These are phyloP conservation scores for Paraphoma sp. DNA, from an alignment of 2,329 filamentous ascomycete species.

Conservation along the genomic window DNA sequence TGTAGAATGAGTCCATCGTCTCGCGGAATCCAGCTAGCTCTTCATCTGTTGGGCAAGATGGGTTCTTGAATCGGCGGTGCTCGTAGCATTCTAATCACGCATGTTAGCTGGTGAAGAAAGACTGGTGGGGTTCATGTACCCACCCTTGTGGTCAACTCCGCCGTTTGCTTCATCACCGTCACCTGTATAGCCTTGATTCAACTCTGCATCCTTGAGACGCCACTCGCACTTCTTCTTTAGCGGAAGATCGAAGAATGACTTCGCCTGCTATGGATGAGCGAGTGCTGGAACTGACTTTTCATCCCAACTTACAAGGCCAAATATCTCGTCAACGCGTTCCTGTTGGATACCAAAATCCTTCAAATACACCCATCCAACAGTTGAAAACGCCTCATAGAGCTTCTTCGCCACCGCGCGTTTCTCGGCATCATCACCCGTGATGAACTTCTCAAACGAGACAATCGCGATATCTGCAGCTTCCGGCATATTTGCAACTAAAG, in stretches of 20 bases:
- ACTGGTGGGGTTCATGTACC: neutral
- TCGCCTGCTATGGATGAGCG: slow-evolving; percentile 24
- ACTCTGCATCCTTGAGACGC: slow-evolving; percentile 45
- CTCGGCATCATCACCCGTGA: slow-evolving; percentile 26
- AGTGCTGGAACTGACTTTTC: neutral
- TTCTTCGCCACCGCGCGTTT: slow-evolving; percentile 31
- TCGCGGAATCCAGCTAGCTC: slow-evolving; percentile 34
- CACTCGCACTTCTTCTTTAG: slow-evolving; percentile 42
- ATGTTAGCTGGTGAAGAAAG: neutral
- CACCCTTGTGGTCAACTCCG: slow-evolving; percentile 33
- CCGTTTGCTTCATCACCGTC: slow-evolving; percentile 46
- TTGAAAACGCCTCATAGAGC: slow-evolving; percentile 48
- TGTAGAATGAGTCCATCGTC: slow-evolving; percentile 30
- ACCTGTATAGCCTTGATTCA: slow-evolving; percentile 50
- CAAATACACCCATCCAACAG: slow-evolving; percentile 53
- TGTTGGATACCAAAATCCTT: slow-evolving; percentile 49
- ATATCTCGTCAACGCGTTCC: slow-evolving; percentile 37
- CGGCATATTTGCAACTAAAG: slow-evolving; percentile 2
- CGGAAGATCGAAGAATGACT: slow-evolving; percentile 46
- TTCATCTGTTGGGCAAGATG: slow-evolving; percentile 21
- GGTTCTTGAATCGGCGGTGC: slow-evolving; percentile 28
- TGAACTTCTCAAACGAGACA: slow-evolving; percentile 33
- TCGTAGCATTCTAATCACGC: slow-evolving; percentile 22
- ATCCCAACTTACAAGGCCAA: slow-evolving; percentile 29
- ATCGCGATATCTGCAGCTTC: slow-evolving; percentile 28